Percentiles rank a stretch among this genome's conserved stretches.
phyloP scores from a whole-genome alignment of 257 asterid genomes.

The Dorcoceras hygrometricum region DNA sequence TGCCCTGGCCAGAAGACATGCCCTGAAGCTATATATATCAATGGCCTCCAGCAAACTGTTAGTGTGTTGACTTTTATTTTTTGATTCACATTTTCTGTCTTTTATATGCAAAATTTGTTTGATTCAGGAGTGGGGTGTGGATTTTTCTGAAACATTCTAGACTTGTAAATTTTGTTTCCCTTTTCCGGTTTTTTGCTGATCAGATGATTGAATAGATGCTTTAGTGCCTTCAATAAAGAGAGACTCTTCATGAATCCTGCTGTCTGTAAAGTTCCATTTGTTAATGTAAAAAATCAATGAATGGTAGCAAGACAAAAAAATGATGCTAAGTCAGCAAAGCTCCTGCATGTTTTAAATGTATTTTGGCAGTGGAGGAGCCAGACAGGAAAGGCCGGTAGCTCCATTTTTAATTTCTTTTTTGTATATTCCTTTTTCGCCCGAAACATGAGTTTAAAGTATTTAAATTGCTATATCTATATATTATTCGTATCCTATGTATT shows the following conservation, averaged over 20 bases:
- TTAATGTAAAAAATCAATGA: too few species aligned
- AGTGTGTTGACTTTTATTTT: constrained; percentile 8
- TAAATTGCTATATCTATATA: too few species aligned
- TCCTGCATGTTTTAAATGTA: too few species aligned
- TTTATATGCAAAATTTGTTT: neutral
- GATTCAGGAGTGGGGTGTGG: neutral
- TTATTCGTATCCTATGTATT: too few species aligned
- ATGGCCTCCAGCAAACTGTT: constrained; percentile 90
- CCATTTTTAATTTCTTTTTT: too few species aligned
- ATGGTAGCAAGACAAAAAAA: too few species aligned
- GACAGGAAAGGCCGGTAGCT: too few species aligned
- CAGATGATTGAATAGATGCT: neutral
- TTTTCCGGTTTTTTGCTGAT: neutral
- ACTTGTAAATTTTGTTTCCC: neutral
- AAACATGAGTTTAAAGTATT: too few species aligned
- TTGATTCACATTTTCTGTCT: neutral
- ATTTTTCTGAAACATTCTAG: neutral
- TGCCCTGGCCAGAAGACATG: constrained; percentile 66
- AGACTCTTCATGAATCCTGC: neutral
- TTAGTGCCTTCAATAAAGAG: neutral
- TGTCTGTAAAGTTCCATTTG: neutral
- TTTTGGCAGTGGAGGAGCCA: too few species aligned
- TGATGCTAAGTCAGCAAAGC: too few species aligned
- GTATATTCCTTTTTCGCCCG: too few species aligned
- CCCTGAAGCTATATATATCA: constrained; percentile 72